phyloP scores from a whole-genome alignment of 495 filamentous ascomycete genomes.

The Rhizodiscina lignyota region DNA sequence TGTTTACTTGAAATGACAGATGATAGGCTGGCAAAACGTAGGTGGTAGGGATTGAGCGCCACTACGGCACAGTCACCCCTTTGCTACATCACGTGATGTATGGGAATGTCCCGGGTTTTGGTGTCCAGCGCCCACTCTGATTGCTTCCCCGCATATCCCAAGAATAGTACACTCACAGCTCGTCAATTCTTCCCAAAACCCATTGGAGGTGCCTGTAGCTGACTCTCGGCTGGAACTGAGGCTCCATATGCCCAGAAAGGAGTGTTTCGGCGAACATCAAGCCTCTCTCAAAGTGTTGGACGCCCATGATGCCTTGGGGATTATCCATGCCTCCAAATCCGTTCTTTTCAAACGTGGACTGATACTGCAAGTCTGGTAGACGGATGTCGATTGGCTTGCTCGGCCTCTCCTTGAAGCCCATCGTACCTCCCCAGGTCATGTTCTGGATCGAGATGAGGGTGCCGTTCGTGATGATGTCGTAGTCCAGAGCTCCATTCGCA shows the following conservation, averaged over 20 bases:
- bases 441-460: slow-evolving; percentile 62
- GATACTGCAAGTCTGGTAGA: too few relatives aligned
- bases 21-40: too few relatives aligned
- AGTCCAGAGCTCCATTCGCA: slow-evolving; percentile 47
- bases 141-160: too few relatives aligned
- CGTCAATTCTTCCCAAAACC: slow-evolving; percentile 20
- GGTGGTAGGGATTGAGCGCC: too few relatives aligned
- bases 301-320: slow-evolving; percentile 19
- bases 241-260: slow-evolving; percentile 20
- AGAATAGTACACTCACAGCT: too few relatives aligned
- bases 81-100: too few relatives aligned
- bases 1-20: too few relatives aligned
- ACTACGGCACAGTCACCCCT: too few relatives aligned
- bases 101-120: too few relatives aligned
- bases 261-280: slow-evolving; percentile 19
- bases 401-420: slow-evolving; percentile 41
- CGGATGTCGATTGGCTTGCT: slow-evolving; percentile 15
- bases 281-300: slow-evolving; percentile 19
- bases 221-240: slow-evolving; percentile 20
- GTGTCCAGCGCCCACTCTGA: too few relatives aligned
- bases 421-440: slow-evolving; percentile 64
- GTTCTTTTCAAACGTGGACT: too few relatives aligned
- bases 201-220: slow-evolving; percentile 45
- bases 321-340: too few relatives aligned
- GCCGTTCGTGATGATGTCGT: slow-evolving; percentile 47